A percentile compares a stretch with the other conserved stretches of the same genome.
These are phyloP conservation scores for Dictyostelium purpureum DNA, from an alignment of 78 protist genomes.

Conservation along the genomic window DNA sequence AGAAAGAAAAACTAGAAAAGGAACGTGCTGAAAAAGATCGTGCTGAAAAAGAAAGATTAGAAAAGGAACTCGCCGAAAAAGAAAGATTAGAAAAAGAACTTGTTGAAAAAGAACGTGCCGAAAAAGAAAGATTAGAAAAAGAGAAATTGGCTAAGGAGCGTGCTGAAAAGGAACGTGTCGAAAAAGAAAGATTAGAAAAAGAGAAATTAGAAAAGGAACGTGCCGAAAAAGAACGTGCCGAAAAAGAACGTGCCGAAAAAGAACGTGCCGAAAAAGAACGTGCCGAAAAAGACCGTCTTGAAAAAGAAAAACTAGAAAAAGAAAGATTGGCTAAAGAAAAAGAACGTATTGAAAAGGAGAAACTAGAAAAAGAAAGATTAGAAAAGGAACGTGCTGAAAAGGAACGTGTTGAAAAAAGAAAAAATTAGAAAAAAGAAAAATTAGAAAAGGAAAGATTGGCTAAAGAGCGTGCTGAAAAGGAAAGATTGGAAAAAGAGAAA, in stretches of 20 bases:
- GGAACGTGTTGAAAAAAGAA: background rate
- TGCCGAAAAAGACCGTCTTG: background rate
- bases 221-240: background rate
- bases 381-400: background rate
- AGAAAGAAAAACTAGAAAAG: constrained; percentile 11
- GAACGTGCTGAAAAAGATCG: background rate
- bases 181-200: constrained; percentile 4
- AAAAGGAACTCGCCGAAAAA: background rate
- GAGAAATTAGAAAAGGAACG: constrained; percentile 2
- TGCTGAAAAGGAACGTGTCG: background rate
- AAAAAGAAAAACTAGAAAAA: background rate
- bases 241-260: background rate
- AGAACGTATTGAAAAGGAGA: background rate
- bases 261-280: constrained; percentile 2
- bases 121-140: background rate
- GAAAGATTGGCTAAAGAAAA: constrained; percentile 7
- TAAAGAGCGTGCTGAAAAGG: background rate
- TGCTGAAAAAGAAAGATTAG: background rate
- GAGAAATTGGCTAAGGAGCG: background rate
- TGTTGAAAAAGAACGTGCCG: background rate
- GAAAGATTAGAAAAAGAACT: background rate
- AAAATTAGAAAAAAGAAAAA: background rate
- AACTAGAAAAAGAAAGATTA: background rate
- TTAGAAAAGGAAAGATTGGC: background rate
- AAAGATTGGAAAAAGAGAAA: constrained; percentile 6